Base-by-base conservation (phyloP, 768 basidiomycete genomes). In the Hysterangium stoloniferum region DNA sequence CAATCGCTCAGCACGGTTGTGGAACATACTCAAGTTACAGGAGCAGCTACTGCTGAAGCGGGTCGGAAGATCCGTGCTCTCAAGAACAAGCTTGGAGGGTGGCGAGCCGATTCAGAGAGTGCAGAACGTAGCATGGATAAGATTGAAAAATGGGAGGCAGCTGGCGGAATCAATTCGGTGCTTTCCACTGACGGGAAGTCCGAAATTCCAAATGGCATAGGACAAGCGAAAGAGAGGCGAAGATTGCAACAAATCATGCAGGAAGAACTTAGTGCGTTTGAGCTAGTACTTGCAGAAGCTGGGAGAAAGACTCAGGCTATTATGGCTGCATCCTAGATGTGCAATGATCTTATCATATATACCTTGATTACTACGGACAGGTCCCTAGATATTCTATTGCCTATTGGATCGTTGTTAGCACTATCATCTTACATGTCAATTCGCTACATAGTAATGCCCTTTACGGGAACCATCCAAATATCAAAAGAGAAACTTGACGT, bases 401-500 rank as follows among this genome's bases (percentile, higher is more conserved):
- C 36, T 28, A 8, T 41, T 19, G 15, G 22, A 24, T 51, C 28
- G 20, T 22, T 41, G 37, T 27, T 29, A 29, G 37, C 49, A 51
- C 31, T 43, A 50, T 45, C n/a, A 6, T 45, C 42, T 22, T 44
- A 44, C 19, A 22, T 17, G 8, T 5, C 25, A 12, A n/a, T 17
- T 2, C 13, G 44, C 4, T 17, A 13, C 22, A 45, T 45, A 33
- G 22, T 45, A 6, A 45, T 45, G 20, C 34, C 22, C 13, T 40
- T 25, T 24, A 28, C 22, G n/a, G 27, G 12, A 31, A 37, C 28
- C n/a, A 40, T 28, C 13, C 6, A 17, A 6, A 42, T 9, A n/a
- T 74, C 58, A 95, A 58, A 95, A 95, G 61, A 95, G 71, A 62
- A 96, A 83, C 65, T 93, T 92, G 54, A 93, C 93, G 68, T 96